A percentile compares a stretch with the other conserved stretches of the same genome.
Conservation (phyloP, 306 rosid species). For the Cyclanthera cordifolia region DNA sequence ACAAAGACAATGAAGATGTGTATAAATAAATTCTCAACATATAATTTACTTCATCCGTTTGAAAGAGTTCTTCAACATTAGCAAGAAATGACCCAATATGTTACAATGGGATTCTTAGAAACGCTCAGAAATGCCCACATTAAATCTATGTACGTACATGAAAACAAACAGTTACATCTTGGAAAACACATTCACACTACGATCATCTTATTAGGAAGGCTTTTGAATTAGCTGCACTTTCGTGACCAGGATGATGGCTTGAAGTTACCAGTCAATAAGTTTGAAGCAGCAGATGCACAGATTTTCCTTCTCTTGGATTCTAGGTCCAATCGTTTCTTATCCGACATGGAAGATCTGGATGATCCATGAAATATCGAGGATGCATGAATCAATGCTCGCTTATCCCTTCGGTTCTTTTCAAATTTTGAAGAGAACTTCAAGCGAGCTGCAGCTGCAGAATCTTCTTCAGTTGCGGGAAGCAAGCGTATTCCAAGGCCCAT, state of each 20-base stretch:
- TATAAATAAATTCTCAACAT: background rate
- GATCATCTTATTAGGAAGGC: constrained; percentile 18
- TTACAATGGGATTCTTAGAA: background rate
- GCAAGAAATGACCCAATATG: background rate
- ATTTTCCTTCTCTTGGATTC: constrained; percentile 75
- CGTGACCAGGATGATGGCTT: constrained; percentile 66
- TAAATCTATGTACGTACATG: background rate
- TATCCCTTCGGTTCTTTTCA: constrained; percentile 52
- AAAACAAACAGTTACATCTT: background rate
- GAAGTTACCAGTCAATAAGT: constrained; percentile 41
- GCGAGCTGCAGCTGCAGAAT: constrained; percentile 39
- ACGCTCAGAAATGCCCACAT: background rate
- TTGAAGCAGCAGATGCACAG: constrained; percentile 53
- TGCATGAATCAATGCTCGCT: constrained; percentile 57
- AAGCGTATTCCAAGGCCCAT: constrained; percentile 60
- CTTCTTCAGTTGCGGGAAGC: constrained; percentile 57
- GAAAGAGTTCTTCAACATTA: background rate
- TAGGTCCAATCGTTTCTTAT: constrained; percentile 39
- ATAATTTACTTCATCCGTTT: background rate
- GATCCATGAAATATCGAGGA: constrained; percentile 48
- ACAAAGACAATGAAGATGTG: background rate
- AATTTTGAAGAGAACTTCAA: constrained; percentile 53
- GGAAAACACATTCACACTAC: background rate
- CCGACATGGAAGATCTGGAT: constrained; percentile 30
- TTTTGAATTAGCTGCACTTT: constrained; percentile 17